These are phyloP conservation scores for Diplosphaera chodatii DNA, from an alignment of 139 green algal genomes.

Conservation along the genomic window DNA sequence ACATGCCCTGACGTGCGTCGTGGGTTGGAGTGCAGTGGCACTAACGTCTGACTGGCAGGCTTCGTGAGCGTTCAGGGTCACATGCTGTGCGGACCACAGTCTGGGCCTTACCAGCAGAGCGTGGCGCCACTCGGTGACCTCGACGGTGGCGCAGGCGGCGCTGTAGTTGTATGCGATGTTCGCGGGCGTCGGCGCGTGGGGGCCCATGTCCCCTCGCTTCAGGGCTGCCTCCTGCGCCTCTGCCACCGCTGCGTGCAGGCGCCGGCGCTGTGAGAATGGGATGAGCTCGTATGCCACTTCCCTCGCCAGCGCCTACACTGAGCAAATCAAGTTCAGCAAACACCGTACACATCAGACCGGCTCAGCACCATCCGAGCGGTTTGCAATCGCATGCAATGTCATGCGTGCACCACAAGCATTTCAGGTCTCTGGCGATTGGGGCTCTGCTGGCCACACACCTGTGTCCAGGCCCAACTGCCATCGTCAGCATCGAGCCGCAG, in stretches of 20 bases:
- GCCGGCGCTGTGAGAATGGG: constrained; percentile 49
- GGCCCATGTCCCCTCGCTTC: neutral
- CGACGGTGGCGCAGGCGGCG: constrained; percentile 38
- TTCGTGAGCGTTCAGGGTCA: too few species aligned
- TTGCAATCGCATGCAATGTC: too few species aligned
- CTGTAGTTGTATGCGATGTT: constrained; percentile 74
- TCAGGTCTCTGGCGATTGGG: too few species aligned
- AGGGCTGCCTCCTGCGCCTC: constrained; percentile 23
- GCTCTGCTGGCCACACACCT: too few species aligned
- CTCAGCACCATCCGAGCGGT: too few species aligned
- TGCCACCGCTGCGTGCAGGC: constrained; percentile 58
- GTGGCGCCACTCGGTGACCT: constrained; percentile 28
- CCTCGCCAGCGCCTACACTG: constrained; percentile 31
- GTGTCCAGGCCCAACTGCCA: constrained; percentile 38
- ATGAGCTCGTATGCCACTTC: constrained; percentile 75
- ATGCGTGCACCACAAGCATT: too few species aligned
- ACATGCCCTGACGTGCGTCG: too few species aligned
- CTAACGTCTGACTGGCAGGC: too few species aligned
- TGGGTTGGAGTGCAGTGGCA: too few species aligned
- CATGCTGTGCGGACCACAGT: constrained; percentile 18
- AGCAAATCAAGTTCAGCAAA: too few species aligned
- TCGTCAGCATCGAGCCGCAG: constrained; percentile 19
- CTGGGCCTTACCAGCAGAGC: constrained; percentile 9
- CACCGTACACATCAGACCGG: too few species aligned
- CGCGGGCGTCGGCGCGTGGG: constrained; percentile 19